These are phyloP conservation scores for Fomitopsis pinicola DNA, from an alignment of 1,284 basidiomycete genomes.

Conservation along the genomic window DNA sequence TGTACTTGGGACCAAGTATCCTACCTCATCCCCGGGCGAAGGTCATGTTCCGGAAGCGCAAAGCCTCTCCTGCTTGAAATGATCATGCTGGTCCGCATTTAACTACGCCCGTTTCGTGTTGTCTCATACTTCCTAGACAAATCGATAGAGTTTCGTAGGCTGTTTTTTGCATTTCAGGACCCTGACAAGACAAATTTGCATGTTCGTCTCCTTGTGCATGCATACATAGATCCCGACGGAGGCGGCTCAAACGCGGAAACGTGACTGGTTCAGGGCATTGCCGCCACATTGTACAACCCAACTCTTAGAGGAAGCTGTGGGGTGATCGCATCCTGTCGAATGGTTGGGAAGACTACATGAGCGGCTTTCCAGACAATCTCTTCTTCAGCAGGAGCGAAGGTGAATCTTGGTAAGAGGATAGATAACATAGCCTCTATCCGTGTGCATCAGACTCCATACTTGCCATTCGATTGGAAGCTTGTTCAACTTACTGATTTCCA, in stretches of 20 bases:
- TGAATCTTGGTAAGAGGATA: constrained; percentile 9
- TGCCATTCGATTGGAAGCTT: background rate
- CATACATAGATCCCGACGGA: no score
- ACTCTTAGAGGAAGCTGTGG: constrained; percentile 6
- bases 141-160: no score
- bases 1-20: constrained; percentile 7
- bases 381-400: constrained; percentile 11
- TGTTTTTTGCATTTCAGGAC: no score
- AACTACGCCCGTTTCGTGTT: background rate
- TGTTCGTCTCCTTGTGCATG: background rate
- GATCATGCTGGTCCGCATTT: background rate
- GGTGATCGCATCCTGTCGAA: background rate
- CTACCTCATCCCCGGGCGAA: constrained; percentile 10
- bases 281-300: background rate
- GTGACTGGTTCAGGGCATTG: background rate
- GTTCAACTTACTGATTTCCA: constrained; percentile 30
- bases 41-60: constrained; percentile 19
- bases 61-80: background rate
- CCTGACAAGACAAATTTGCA: no score
- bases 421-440: constrained; percentile 5
- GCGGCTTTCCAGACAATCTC: constrained; percentile 9
- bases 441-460: background rate
- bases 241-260: no score
- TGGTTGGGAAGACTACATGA: constrained; percentile 7
- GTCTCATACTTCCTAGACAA: no score